Base-by-base conservation (phyloP, 139 green algal genomes). In the Zygnema cylindricum region DNA sequence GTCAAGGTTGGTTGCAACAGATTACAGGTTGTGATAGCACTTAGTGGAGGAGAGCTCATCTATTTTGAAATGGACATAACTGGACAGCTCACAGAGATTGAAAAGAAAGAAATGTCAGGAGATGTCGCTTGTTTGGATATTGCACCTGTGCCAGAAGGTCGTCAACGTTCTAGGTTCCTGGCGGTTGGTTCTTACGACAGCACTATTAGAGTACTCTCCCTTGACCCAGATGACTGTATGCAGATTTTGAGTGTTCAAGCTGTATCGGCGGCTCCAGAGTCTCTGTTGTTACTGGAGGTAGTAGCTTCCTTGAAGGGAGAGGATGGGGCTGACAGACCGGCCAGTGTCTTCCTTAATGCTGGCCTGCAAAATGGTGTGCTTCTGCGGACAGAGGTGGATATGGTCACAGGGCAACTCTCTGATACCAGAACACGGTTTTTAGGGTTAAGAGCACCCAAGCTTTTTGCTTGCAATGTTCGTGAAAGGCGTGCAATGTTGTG, bases 371-470 rank as follows among this genome's bases (percentile, higher is more conserved):
- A 98, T 88, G 98, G 98, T 75, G 93, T 99, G 85, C 95, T 99
- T 88, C 92, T 97, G 87, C 94, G 98, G 38, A 98, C 95, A 3
- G 96, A 99, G 91, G 94, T 99, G 40, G 96, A 98, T 93, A 77
- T 63, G 0, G 84, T 95, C 0, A 96, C 94, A 0, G 95, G 95
- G 42, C 81, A 94, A 89, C 91, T 98, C 57, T 91, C 88, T 25
- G 98, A 99, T 92, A 97, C 95, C 1, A 94, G 97, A 73, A 96
- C 93, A 7, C 95, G 97, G 69, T 98, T 99, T 92, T 93, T 99
- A 81, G 97, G 98, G 77, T 95, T 95, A 0, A 88, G 93, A 3
- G 42, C 95, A 0, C 96, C 97, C 33, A 95, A 95, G 76, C 95
- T 99, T 49, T 95, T 96, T 55, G 57, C 57, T 32, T 55, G 69